These are phyloP conservation scores for peach (Prunus persica) DNA, from an alignment of 306 rosid genomes.

Conservation along the genomic window Prunus_persica_NCBIv2 NC_034016.1:17822501-17823000, in stretches of 20 bases:
- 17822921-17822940: background rate
- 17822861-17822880: background rate
- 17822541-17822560: conserved; percentile 19
- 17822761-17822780: background rate
- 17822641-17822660: background rate
- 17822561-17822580: conserved; percentile 6
- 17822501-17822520: conserved; percentile 98
- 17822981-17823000: background rate
- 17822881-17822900: background rate
- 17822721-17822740: background rate
- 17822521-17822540: conserved; percentile 71
- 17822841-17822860: background rate
- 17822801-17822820: background rate
- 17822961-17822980: background rate
- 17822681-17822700: conserved; percentile 1
- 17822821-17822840: background rate
- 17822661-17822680: background rate
- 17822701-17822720: background rate
- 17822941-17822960: conserved; percentile 1
- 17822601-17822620: conserved; percentile 4
- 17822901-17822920: background rate
- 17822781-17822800: background rate
- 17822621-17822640: background rate
- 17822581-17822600: conserved; percentile 1
- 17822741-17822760: background rate